Conservation (phyloP, 345 rosid species). For the Hypericum androsaemum region DNA sequence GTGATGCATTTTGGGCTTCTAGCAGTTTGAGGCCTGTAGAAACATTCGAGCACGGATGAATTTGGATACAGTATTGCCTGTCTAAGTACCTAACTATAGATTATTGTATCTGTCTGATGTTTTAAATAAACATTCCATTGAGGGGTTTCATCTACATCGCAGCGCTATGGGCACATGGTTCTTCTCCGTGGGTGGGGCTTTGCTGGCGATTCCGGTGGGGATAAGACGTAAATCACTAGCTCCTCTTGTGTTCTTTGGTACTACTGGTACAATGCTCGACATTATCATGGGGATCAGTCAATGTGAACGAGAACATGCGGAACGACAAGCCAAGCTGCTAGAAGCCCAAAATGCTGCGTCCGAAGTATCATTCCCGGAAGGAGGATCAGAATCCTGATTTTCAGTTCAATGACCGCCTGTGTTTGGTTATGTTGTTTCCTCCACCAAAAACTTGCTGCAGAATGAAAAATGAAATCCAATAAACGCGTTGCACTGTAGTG, state of each 20-base stretch:
- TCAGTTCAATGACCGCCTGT: no score
- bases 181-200: slow-evolving; percentile 75
- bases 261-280: slow-evolving; percentile 94
- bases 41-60: no score
- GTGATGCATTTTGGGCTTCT: no score
- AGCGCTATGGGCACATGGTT: slow-evolving; percentile 97
- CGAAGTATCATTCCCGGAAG: slow-evolving; percentile 16
- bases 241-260: slow-evolving; percentile 90
- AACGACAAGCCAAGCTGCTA: slow-evolving; percentile 70
- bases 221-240: slow-evolving; percentile 79
- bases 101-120: background rate
- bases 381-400: background rate
- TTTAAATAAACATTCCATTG: background rate
- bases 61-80: no score
- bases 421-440: no score
- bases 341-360: slow-evolving; percentile 49
- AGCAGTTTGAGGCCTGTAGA: no score
- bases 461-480: no score
- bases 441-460: no score
- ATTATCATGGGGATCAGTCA: slow-evolving; percentile 79
- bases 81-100: background rate
- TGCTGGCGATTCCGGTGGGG: slow-evolving; percentile 86
- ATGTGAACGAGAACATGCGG: slow-evolving; percentile 96
- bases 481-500: no score
- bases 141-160: slow-evolving; percentile 14